phyloP scores from a whole-genome alignment of 169 alveolate species.

The Plasmodium falciparum region DNA sequence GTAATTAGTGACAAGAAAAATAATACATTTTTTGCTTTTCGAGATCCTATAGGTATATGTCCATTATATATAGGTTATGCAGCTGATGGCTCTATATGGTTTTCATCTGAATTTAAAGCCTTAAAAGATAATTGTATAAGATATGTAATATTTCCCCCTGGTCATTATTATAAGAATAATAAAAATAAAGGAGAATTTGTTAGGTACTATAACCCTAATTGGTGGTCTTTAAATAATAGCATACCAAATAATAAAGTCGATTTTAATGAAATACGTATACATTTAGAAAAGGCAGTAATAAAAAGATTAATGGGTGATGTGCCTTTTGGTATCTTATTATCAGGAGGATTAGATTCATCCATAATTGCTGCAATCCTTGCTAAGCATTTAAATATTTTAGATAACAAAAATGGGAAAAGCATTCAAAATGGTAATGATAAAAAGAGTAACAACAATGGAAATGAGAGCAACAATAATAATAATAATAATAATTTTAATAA shows the following conservation, averaged over 20 bases:
- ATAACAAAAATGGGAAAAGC: not conserved
- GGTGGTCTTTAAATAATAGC: constrained; percentile 45
- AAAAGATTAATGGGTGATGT: constrained; percentile 88
- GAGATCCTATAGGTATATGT: constrained; percentile 80
- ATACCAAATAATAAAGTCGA: constrained; percentile 53
- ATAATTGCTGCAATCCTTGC: constrained; percentile 88
- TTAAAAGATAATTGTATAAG: constrained; percentile 37
- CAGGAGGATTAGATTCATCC: constrained; percentile 92
- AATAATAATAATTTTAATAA: not conserved
- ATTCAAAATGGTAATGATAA: no score
- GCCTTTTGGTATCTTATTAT: constrained; percentile 90
- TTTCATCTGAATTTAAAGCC: constrained; percentile 79
- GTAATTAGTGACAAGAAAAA: constrained; percentile 68
- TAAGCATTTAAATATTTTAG: constrained; percentile 44
- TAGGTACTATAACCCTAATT: constrained; percentile 50
- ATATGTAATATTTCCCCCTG: constrained; percentile 61
- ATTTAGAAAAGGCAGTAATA: constrained; percentile 59
- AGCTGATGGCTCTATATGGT: constrained; percentile 64
- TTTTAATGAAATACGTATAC: constrained; percentile 44
- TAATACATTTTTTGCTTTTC: constrained; percentile 70
- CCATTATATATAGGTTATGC: constrained; percentile 76
- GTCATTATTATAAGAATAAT: constrained; percentile 45
- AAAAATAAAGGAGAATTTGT: constrained; percentile 53
- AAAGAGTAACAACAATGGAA: no score
- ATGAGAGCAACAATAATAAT: no score